Base-by-base conservation (phyloP, 2,329 filamentous ascomycete genomes). In the Chaetothyriales sp. region DNA sequence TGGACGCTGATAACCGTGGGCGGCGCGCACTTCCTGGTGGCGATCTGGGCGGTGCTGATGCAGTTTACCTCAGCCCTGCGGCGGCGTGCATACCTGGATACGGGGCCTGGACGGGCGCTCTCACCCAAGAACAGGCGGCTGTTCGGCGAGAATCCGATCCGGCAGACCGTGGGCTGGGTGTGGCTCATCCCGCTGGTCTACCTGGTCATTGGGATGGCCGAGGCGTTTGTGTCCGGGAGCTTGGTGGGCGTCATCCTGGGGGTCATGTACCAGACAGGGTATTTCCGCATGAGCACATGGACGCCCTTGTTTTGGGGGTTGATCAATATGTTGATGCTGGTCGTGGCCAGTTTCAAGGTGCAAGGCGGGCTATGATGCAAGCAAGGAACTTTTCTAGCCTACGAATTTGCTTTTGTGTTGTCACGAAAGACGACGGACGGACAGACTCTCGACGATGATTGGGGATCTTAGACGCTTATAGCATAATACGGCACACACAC, bases 251-350 rank as follows among this genome's bases (percentile, higher is more conserved):
- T 88, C 48, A 70, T 95, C 47, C 70, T 93, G 18, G 86, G 85
- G 10, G 85, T 83, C 7, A 78, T 90, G 36, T 95, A 94, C 63
- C 78, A 80, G 59, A 78, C 83, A 2, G 89, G 87, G 44, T 86
- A 83, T 66, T 94, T 90, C 64, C 75, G 81, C 61, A 92, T 95
- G 87, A 90, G 87, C 45, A 95, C 89, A 0, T 95, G 88, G 88
- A 85, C 94, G 48, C 89, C 89, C 0, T 84, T 92, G 62, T 77
- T 89, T 19, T 95, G 89, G 89, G 86, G 80, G 1, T 76, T 86
- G 62, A 83, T 90, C 65, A 94, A 87, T 64, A 81, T 90, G 8
- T 66, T 95, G 46, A 76, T 93, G 26, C 71, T 95, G 45, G 80
- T 95, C 47, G 73, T 94, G 55, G 92, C 87, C 4, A 92, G 86